Base-by-base conservation (phyloP, 495 filamentous ascomycete genomes). In the Jackrogersella multiformis region DNA sequence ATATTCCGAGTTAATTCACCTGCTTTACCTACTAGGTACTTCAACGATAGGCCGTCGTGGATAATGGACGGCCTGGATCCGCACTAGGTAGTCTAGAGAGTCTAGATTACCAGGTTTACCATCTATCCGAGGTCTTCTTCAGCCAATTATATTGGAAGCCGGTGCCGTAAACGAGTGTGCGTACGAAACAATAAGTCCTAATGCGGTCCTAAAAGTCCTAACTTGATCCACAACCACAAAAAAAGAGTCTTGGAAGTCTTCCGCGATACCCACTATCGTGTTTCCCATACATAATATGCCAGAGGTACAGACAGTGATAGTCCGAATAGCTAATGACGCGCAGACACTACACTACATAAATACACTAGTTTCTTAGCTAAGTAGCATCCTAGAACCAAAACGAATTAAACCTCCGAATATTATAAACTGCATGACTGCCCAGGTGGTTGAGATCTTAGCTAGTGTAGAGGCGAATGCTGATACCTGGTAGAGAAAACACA, bases 71-170 rank as follows among this genome's bases (percentile, higher is more conserved):
- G 21, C 13, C 41, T 55, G 16, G 52, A 48, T 56, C 41, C 44
- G 42, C 26, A 46, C n/a, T 41, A 13, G n/a, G n/a, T n/a, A n/a
- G n/a, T n/a, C n/a, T n/a, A n/a, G n/a, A n/a, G n/a, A 26, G 28
- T 46, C 13, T 23, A 36, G 13, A 46, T 62, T 44, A 30, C 58
- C 35, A 36, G 45, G 58, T 41, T 62, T 56, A 4, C 15, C 28
- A 54, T 28, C 45, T 65, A 65, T 10, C 61, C 61, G 61, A 65
- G 61, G 61, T 53, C 15, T 18, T 23, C 24, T 8, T 23, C 36
- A 32, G 18, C 65, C 58, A 68, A 58, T 63, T 36, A 63, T n/a
- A 55, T 3, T 12, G 5, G 10, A 13, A 55, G 21, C n/a, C 24
- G 13, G 26, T n/a, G 6, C 24, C 18, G 21, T 24, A 34, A 30